Evolutionary conservation across 768 basidiomycete species (phyloP), one percentile per base, ranked within the genome.

Genomic region (Filobasidium wieringae): DNA sequence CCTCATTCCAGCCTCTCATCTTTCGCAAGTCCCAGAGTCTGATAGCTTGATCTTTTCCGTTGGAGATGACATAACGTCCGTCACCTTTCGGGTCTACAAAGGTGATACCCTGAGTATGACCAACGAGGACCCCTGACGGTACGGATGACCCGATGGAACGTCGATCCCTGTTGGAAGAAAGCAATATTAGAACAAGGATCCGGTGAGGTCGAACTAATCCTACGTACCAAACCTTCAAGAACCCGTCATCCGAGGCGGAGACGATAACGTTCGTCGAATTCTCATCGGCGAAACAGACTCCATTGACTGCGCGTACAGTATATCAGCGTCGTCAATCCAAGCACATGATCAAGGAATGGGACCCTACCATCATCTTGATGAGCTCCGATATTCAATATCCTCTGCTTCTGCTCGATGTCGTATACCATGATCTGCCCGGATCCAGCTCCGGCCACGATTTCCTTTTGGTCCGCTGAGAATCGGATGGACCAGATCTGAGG

Each of bases 1-100:
- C 84, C 40, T 90, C 84, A 17, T 77, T 71, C 66, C 80, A 84
- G 60, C 78, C 83, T 39, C 84, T 79, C 93, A 97, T 96, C 74
- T 85, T 90, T 50, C 93, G 83, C 43, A 96, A 76, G 74, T 97
- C 93, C 87, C 93, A 96, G 24, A 96, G 75, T 7, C 90, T 83
- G 51, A 90, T 77, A 12, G 87, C 82, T 66, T 97, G 92, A 69
- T 97, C 93, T 74, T 97, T 97, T 34, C 90, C 90, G 67, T 97
- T 97, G 17, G 88, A 91, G 43, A 97, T 84, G 45, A 93, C 77
- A 70, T 96, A 96, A 59, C 93, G 84, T 8, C 93, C 93, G 68
- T 97, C 93, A 5, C 93, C 93, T 66, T 95, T 96, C 1, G 93
- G 85, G 32, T 89, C 86, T 14, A 95, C 90, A 63, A 88, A 88